A percentile compares a stretch with the other conserved stretches of the same genome.
Conservation (phyloP, 306 rosid species). For the Castanopsis chinensis region DNA sequence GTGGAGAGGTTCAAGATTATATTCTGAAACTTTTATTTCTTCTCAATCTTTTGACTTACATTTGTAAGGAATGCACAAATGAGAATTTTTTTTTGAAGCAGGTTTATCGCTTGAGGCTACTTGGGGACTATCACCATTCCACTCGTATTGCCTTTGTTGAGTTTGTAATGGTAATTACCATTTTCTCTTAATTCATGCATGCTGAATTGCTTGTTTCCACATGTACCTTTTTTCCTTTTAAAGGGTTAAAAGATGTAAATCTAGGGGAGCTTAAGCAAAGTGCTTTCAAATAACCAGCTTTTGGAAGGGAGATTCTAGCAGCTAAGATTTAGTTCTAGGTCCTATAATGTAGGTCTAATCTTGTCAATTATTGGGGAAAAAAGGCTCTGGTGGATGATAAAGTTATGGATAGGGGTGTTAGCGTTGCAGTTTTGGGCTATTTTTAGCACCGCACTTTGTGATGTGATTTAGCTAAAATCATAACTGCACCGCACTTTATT, state of each 20-base stretch:
- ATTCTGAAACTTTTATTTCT: not conserved
- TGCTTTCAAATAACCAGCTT: not conserved
- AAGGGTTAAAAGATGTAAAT: not conserved
- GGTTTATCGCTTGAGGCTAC: constrained; percentile 97
- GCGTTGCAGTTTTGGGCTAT: no score
- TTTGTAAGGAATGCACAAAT: not conserved
- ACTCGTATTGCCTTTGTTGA: constrained; percentile 97
- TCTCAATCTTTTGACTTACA: constrained; percentile 2
- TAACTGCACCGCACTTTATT: no score
- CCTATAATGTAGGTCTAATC: not conserved
- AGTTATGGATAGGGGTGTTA: not conserved
- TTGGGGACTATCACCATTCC: constrained; percentile 95
- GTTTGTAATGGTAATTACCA: constrained; percentile 64
- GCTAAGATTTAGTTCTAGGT: not conserved
- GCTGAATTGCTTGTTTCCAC: not conserved
- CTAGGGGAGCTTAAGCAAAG: not conserved
- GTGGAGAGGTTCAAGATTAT: constrained; percentile 83
- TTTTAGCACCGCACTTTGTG: no score
- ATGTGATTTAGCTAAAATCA: no score
- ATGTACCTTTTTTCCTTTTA: not conserved
- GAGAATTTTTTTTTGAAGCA: constrained; percentile 3
- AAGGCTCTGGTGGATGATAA: not conserved
- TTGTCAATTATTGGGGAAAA: not conserved
- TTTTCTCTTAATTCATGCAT: not conserved
- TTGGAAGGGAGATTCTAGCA: not conserved